These are phyloP conservation scores for Metschnikowia sp. DNA, from an alignment of 805 yeast genomes.

Conservation along the genomic window DNA sequence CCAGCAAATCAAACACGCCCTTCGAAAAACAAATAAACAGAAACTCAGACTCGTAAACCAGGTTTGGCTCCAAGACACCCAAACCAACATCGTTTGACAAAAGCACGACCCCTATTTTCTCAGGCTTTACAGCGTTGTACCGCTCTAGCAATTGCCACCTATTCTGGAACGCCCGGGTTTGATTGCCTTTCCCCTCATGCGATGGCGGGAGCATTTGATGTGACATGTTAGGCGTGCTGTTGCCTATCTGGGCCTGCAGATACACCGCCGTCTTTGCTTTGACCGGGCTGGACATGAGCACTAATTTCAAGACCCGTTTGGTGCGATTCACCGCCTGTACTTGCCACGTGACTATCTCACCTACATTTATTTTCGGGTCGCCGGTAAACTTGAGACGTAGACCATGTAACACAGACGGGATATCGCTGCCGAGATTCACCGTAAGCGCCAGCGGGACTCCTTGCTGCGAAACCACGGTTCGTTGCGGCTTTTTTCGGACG, in stretches of 20 bases:
- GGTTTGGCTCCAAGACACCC: constrained; percentile 57
- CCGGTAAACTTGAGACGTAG: constrained; percentile 47
- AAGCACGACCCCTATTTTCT: constrained; percentile 55
- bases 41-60: constrained; percentile 62
- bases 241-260: not conserved
- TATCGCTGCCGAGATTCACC: constrained; percentile 32
- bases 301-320: constrained; percentile 45
- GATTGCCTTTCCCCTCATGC: constrained; percentile 7
- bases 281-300: constrained; percentile 35
- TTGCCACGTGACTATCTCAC: constrained; percentile 59
- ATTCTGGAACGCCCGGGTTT: constrained; percentile 19
- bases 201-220: constrained; percentile 7
- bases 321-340: constrained; percentile 65
- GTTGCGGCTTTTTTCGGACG: constrained; percentile 1
- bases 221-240: not conserved
- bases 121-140: constrained; percentile 38
- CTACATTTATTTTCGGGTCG: constrained; percentile 54
- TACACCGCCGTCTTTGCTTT: not conserved
- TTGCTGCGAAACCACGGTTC: constrained; percentile 6
- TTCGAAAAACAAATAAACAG: constrained; percentile 56
- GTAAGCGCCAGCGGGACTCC: constrained; percentile 30
- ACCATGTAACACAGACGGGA: constrained; percentile 34
- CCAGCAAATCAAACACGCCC: constrained; percentile 64
- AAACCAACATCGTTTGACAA: constrained; percentile 64
- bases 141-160: constrained; percentile 24